Evolutionary conservation across 2,329 filamentous ascomycete species (phyloP), one percentile per base, ranked within the genome.

Genomic region (Leptographium wingfieldii): DNA sequence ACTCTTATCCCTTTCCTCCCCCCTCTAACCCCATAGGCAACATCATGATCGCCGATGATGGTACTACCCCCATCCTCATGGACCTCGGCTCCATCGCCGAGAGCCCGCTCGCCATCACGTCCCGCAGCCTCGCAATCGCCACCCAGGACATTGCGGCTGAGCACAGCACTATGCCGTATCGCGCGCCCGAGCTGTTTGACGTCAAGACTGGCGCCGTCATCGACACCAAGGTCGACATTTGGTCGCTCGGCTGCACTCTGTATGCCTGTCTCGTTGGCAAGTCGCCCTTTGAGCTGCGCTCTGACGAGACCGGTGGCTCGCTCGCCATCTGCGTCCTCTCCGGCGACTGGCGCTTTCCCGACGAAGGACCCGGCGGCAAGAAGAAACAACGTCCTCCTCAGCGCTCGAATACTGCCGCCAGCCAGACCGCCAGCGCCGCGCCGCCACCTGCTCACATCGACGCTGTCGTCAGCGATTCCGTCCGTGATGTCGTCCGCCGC

Each of bases 111-210:
- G 83, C 89, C 31, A 92, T 97, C 66, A 95, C 92, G 5, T 94
- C 89, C 22, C 86, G 92, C 63, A 95, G 90, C 3, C 80, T 95
- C 59, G 94, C 94, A 53, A 83, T 99, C 55, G 90, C 92, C 58
- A 88, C 95, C 43, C 94, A 97, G 74, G 94, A 99, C 72, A 88
- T 84, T 49, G 94, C 94, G 27, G 94, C 92, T 59, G 94, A 99
- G 72, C 92, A 97, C 77, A 92, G 86, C 65, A 99, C 94, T 49
- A 97, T 99, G 92, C 92, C 94, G 0, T 99, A 99, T 75, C 90
- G 94, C 62, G 94, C 94, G 1, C 94, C 94, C 0, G 94, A 99
- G 74, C 85, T 99, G 62, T 99, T 99, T 73, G 94, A 99, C 72
- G 94, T 97, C 60, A 95, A 95, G 74, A 96, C 91, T 3, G 92